Base-by-base conservation (phyloP, 768 basidiomycete species). In the Boletus huronensis region DNA sequence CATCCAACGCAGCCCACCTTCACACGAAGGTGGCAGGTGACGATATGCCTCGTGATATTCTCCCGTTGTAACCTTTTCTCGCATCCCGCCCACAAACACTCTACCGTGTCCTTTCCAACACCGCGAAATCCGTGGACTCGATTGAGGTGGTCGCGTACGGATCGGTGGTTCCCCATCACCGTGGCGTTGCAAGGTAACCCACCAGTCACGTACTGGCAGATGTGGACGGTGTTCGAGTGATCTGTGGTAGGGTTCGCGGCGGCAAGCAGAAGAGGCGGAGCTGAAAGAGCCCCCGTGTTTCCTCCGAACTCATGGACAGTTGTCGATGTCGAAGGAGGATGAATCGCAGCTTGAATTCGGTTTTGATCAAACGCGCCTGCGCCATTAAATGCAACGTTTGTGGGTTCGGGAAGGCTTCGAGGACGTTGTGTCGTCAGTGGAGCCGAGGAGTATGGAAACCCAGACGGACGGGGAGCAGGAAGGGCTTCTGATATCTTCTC, bases 11-110 rank as follows among this genome's bases (percentile, higher is more conserved):
- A 67, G 4, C 0, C 2, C 41, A 58, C 55, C 39, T 48, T 50
- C 13, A 60, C 47, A 2, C 26, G 50, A 17, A 67, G 34, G 35
- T 67, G 66, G 25, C 51, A 7, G 0, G 54, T n/a, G 1, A 61
- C 17, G 5, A 67, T 59, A 21, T 67, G 66, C 9, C 66, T 53
- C 0, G 64, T 52, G 3, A 67, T 23, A 13, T 34, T 67, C 32
- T 67, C 65, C 13, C 50, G 34, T 29, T 59, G 63, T 7, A 67
- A 8, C 1, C 1, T 0, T 2, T 28, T 21, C 1, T 21, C 5
- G n/a, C 66, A 67, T 3, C 51, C 57, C 0, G 2, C 10, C 63
- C 65, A 65, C 5, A 25, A 10, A 34, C 66, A 67, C 7, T 0
- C 6, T 0, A 47, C 32, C 2, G 0, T 0, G 10, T 54, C 48